phyloP scores from a whole-genome alignment of 2,329 filamentous ascomycete genomes.

The Colletotrichum sp. region DNA sequence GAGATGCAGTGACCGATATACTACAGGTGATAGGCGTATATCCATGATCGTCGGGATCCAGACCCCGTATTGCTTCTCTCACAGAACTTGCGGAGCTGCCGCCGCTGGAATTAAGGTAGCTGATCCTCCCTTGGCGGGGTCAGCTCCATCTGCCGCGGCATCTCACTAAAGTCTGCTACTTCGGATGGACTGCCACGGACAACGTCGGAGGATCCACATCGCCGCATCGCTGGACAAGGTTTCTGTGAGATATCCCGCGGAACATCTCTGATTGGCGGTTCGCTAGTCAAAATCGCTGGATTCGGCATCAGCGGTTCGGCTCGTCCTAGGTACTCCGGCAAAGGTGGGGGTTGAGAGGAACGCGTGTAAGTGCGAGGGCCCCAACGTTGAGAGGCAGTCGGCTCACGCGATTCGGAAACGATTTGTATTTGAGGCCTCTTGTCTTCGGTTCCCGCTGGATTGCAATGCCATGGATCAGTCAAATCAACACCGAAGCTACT shows the following conservation, averaged over 20 bases:
- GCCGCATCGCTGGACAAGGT: background rate
- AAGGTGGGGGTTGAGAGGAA: background rate
- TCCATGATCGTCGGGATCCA: background rate
- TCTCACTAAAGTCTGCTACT: background rate
- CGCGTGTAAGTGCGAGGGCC: background rate
- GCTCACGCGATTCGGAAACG: background rate
- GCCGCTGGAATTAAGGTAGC: background rate
- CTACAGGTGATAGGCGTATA: background rate
- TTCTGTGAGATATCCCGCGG: background rate
- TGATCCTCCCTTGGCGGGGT: background rate
- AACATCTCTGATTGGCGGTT: background rate
- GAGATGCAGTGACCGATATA: background rate
- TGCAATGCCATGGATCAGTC: background rate
- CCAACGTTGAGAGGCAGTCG: background rate
- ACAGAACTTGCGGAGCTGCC: rapidly evolving
- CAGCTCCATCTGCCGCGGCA: background rate
- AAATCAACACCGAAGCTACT: background rate
- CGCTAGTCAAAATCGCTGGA: background rate
- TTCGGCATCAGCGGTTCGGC: background rate
- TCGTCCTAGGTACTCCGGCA: background rate
- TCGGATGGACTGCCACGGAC: background rate
- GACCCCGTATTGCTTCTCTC: rapidly evolving
- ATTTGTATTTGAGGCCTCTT: background rate
- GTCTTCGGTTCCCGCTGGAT: background rate
- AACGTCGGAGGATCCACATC: background rate